These are phyloP conservation scores for Penicillium lividum DNA, from an alignment of 495 filamentous ascomycete species.

Conservation along the genomic window DNA sequence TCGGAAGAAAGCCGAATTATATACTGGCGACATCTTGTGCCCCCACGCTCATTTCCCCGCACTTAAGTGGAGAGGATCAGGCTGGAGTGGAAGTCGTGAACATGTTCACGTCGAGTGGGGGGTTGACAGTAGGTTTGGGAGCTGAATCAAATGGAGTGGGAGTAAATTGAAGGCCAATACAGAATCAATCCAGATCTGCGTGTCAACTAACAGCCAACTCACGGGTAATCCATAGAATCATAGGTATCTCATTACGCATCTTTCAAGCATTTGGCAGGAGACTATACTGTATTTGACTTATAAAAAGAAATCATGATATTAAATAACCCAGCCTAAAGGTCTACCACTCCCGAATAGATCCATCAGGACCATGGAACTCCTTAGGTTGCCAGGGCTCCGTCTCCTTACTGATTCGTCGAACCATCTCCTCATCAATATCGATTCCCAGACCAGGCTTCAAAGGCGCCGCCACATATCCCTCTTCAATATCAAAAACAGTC, in stretches of 20 bases:
- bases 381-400: constrained; percentile 60
- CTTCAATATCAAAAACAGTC: constrained; percentile 62
- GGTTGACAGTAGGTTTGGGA: not conserved
- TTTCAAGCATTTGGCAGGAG: too few species aligned
- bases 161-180: too few species aligned
- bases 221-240: too few species aligned
- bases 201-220: not conserved
- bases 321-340: not conserved
- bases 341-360: constrained; percentile 75
- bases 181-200: not conserved
- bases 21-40: constrained; percentile 1
- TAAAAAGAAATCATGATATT: not conserved
- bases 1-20: not conserved
- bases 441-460: constrained; percentile 70
- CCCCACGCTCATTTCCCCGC: constrained; percentile 14
- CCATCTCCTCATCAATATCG: constrained; percentile 69
- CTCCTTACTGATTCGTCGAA: constrained; percentile 55
- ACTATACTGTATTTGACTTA: too few species aligned
- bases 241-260: too few species aligned
- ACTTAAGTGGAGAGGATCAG: not conserved
- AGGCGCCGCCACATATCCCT: constrained; percentile 67
- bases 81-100: not conserved
- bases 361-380: constrained; percentile 70
- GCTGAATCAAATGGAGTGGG: too few species aligned
- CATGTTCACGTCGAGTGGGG: not conserved